phyloP scores from a whole-genome alignment of 208 protist genomes.

The Trypanosoma conorhini region DNA sequence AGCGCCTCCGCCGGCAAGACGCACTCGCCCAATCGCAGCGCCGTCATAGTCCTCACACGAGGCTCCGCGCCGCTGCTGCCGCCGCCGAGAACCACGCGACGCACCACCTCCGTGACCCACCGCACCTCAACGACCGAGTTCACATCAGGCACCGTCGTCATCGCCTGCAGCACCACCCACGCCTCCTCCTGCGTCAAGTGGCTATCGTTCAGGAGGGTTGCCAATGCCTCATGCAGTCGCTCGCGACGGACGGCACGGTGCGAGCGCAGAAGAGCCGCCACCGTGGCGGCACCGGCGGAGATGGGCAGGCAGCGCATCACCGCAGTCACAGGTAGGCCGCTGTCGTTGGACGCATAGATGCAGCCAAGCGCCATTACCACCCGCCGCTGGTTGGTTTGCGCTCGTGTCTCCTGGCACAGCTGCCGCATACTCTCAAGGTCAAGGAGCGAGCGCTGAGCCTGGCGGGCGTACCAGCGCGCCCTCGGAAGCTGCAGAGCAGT shows the following conservation, averaged over 20 bases:
- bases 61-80: not conserved
- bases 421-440: slow-evolving; percentile 9
- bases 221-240: not conserved
- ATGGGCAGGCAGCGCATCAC: slow-evolving; percentile 6
- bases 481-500: not conserved
- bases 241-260: not conserved
- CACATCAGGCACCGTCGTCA: not conserved
- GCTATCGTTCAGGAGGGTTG: not conserved
- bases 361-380: slow-evolving; percentile 12
- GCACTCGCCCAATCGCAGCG: slow-evolving; percentile 13
- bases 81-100: not conserved
- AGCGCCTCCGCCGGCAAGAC: slow-evolving; percentile 8
- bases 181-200: slow-evolving; percentile 1
- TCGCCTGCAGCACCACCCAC: slow-evolving; percentile 9
- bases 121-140: not conserved
- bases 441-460: slow-evolving; percentile 7
- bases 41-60: not conserved
- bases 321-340: not conserved
- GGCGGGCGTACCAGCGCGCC: slow-evolving; percentile 18
- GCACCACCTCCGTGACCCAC: slow-evolving; percentile 5
- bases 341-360: not conserved
- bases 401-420: slow-evolving; percentile 10
- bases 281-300: slow-evolving; percentile 6
- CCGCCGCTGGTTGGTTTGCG: not conserved
- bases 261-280: slow-evolving; percentile 1